Evolutionary conservation across 441 rosid genomes (phyloP).

Genomic region (Biscutella laevigata): DNA sequence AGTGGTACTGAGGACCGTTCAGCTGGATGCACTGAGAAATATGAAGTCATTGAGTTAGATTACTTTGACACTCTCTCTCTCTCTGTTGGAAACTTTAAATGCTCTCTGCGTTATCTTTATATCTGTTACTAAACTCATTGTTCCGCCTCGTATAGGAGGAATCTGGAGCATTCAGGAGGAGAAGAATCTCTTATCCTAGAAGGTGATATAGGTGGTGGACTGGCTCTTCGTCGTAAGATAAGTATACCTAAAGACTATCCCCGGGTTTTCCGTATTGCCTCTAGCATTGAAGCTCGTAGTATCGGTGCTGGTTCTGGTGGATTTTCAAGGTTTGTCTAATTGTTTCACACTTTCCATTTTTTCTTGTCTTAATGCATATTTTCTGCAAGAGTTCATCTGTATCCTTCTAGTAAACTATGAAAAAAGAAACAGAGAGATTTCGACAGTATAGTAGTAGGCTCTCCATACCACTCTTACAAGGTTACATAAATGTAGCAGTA

Average conservation of each 20-base stretch:
- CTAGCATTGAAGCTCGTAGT: slow-evolving; percentile 57
- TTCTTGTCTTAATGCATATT: neutral
- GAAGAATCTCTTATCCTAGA: slow-evolving; percentile 63
- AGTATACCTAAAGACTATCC: slow-evolving; percentile 41
- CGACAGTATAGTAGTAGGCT: too few relatives aligned
- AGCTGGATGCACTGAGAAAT: slow-evolving; percentile 85
- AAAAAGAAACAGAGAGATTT: neutral
- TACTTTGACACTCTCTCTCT: neutral
- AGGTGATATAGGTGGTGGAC: slow-evolving; percentile 77
- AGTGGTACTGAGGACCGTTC: slow-evolving; percentile 79
- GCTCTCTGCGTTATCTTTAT: neutral
- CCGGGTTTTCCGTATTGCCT: slow-evolving; percentile 44
- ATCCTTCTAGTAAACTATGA: too few relatives aligned
- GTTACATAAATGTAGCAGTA: neutral
- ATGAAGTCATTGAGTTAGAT: slow-evolving; percentile 62
- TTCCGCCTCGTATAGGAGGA: slow-evolving; percentile 43
- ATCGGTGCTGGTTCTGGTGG: slow-evolving; percentile 97
- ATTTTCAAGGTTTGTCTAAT: slow-evolving; percentile 63
- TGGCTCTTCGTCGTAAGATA: slow-evolving; percentile 51
- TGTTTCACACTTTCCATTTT: neutral
- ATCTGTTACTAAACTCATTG: neutral
- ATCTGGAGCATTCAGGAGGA: slow-evolving; percentile 73
- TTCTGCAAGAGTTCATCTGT: neutral
- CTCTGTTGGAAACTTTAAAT: neutral
- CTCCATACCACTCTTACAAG: neutral